A percentile compares a stretch with the other conserved stretches of the same genome.
phyloP scores from a whole-genome alignment of 768 basidiomycete species.

The Auricularia sp. region DNA sequence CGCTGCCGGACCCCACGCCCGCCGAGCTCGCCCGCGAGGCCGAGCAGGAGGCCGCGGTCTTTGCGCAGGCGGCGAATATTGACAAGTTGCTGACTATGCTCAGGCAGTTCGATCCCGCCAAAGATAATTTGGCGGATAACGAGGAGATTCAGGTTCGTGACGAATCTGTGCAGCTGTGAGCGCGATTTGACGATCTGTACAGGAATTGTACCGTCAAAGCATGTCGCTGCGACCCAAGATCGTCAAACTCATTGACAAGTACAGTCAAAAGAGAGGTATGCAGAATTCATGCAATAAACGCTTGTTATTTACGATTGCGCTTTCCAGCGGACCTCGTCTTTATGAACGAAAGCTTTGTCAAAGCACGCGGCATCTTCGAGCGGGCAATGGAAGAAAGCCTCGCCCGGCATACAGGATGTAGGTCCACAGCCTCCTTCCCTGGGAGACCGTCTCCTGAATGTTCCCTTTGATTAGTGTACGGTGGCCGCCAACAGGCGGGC shows the following conservation, averaged over 20 bases:
- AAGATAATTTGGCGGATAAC: constrained; percentile 80
- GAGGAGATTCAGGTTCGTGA: constrained; percentile 71
- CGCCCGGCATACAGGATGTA: constrained; percentile 49
- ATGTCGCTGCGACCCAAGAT: constrained; percentile 91
- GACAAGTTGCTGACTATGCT: constrained; percentile 72
- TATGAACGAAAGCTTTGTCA: constrained; percentile 90
- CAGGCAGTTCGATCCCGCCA: constrained; percentile 56
- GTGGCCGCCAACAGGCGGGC: constrained; percentile 7
- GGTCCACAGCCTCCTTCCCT: constrained; percentile 8
- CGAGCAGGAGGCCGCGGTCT: constrained; percentile 80
- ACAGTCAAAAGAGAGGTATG: constrained; percentile 79
- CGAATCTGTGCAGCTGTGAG: constrained; percentile 2
- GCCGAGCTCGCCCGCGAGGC: constrained; percentile 70
- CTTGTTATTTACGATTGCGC: background rate
- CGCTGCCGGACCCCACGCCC: constrained; percentile 73
- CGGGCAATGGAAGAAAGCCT: constrained; percentile 88
- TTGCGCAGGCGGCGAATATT: constrained; percentile 75
- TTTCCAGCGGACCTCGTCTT: constrained; percentile 75
- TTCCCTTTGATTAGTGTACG: constrained; percentile 2
- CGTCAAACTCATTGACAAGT: constrained; percentile 93
- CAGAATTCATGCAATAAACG: background rate
- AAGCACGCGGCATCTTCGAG: constrained; percentile 83
- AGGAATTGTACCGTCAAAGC: constrained; percentile 85
- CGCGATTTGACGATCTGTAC: constrained; percentile 6
- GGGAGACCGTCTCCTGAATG: too few relatives aligned